These are phyloP conservation scores for Diaporthe caulivora DNA, from an alignment of 2,329 filamentous ascomycete genomes.

Conservation along the genomic window DNA sequence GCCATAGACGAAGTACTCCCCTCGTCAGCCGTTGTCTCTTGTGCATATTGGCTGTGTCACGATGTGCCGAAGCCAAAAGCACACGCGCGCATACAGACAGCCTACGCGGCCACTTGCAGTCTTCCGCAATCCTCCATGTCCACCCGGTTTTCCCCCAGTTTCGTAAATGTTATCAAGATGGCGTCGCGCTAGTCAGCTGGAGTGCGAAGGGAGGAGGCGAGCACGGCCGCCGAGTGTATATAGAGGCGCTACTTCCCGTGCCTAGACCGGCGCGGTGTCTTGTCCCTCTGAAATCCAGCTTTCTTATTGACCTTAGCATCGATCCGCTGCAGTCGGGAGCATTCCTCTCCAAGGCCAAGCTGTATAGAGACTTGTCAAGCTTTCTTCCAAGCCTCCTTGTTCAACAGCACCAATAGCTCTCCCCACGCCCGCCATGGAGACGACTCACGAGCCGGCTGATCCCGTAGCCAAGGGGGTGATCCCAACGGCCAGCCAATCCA, in stretches of 20 bases:
- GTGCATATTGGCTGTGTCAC: conserved; percentile 29
- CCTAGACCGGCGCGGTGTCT: conserved; percentile 5
- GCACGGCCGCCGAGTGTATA: background rate
- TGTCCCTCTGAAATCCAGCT: conserved; percentile 8
- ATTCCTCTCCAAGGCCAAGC: conserved; percentile 22
- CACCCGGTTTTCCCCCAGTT: background rate
- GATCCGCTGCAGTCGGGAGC: conserved; percentile 18
- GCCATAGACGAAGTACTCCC: conserved; percentile 18
- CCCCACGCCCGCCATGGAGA: conserved; percentile 42
- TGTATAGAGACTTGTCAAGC: conserved; percentile 24
- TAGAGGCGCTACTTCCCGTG: conserved; percentile 23
- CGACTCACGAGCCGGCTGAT: conserved; percentile 67
- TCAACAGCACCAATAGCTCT: conserved; percentile 6
- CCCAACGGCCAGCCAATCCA: conserved; percentile 46
- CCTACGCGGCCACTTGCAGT: conserved; percentile 16
- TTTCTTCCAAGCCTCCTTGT: conserved; percentile 31
- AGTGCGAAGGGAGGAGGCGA: background rate
- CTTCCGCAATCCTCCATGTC: conserved; percentile 22
- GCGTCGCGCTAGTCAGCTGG: conserved; percentile 25
- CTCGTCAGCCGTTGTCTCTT: conserved; percentile 27
- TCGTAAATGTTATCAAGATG: background rate
- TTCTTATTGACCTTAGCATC: background rate
- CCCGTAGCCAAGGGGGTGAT: conserved; percentile 73
- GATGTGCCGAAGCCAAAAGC: conserved; percentile 24
- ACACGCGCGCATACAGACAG: conserved; percentile 19